Conservation (phyloP, 139 green algal genomes). For the Tetraselmis chui region DNA sequence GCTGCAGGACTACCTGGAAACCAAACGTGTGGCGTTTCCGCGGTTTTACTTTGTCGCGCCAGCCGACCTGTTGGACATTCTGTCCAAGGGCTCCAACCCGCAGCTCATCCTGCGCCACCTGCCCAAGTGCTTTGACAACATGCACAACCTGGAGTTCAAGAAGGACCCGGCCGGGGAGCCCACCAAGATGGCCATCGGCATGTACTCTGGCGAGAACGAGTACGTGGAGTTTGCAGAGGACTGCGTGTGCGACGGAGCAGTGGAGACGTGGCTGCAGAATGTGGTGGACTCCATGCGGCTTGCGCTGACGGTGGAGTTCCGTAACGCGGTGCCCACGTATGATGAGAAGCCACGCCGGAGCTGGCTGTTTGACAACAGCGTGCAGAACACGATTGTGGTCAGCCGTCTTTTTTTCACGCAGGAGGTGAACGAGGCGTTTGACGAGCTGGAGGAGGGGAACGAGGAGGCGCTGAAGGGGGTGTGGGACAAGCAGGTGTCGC, state of each 20-base stretch:
- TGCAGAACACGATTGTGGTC: slow-evolving; percentile 79
- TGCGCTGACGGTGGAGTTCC: slow-evolving; percentile 65
- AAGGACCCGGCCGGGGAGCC: slow-evolving; percentile 28
- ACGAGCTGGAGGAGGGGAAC: slow-evolving; percentile 87
- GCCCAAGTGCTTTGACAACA: slow-evolving; percentile 87
- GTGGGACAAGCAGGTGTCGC: slow-evolving; percentile 47
- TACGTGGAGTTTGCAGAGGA: slow-evolving; percentile 69
- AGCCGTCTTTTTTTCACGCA: slow-evolving; percentile 85
- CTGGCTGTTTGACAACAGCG: slow-evolving; percentile 81
- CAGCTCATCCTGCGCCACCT: slow-evolving; percentile 79
- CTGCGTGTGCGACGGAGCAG: slow-evolving; percentile 69
- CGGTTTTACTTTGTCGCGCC: slow-evolving; percentile 92
- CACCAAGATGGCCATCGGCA: slow-evolving; percentile 70
- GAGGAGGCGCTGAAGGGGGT: slow-evolving; percentile 80
- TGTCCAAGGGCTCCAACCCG: slow-evolving; percentile 79
- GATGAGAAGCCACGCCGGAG: slow-evolving; percentile 74
- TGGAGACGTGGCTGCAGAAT: slow-evolving; percentile 72
- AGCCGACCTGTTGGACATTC: slow-evolving; percentile 85
- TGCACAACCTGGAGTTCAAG: slow-evolving; percentile 79
- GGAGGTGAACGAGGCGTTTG: slow-evolving; percentile 82
- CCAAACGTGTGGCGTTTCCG: slow-evolving; percentile 84
- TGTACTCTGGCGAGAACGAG: slow-evolving; percentile 78
- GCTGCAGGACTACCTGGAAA: slow-evolving; percentile 87
- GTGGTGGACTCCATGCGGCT: slow-evolving; percentile 76
- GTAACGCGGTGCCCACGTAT: slow-evolving; percentile 67